phyloP scores from a whole-genome alignment of 2,329 filamentous ascomycete species.

The Neurospora crassa region DNA sequence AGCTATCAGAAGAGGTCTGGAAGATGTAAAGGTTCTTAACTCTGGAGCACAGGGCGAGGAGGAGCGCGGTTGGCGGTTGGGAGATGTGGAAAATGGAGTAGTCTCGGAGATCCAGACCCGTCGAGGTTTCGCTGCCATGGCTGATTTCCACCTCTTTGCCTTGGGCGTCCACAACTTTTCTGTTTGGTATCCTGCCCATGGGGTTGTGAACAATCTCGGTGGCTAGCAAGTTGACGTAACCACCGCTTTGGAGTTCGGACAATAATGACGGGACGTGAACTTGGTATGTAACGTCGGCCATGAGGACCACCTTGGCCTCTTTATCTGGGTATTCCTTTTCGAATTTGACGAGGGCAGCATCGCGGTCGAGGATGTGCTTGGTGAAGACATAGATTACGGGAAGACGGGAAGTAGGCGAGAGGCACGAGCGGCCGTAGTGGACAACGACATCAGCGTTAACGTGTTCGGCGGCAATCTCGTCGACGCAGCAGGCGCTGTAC shows the following conservation, averaged over 20 bases:
- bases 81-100: conserved; percentile 81
- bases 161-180: conserved; percentile 42
- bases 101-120: conserved; percentile 42
- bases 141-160: conserved; percentile 17
- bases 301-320: conserved; percentile 59
- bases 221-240: conserved; percentile 61
- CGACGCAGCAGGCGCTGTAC: conserved; percentile 93
- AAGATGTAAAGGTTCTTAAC: conserved; percentile 73
- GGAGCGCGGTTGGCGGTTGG: conserved; percentile 68
- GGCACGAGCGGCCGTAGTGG: conserved; percentile 86
- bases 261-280: conserved; percentile 58
- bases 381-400: conserved; percentile 92
- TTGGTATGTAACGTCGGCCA: conserved; percentile 84
- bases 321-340: conserved; percentile 57
- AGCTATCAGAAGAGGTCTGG: conserved; percentile 39
- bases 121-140: conserved; percentile 28
- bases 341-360: conserved; percentile 50
- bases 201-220: conserved; percentile 72
- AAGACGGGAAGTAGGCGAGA: conserved; percentile 79
- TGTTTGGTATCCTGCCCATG: conserved; percentile 73
- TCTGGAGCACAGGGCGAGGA: conserved; percentile 78
- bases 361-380: conserved; percentile 54
- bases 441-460: conserved; percentile 83
- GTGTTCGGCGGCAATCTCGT: conserved; percentile 93
- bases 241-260: conserved; percentile 42